Conservation (phyloP, 2,329 filamentous ascomycete species). For the Fusarium redolens region DNA sequence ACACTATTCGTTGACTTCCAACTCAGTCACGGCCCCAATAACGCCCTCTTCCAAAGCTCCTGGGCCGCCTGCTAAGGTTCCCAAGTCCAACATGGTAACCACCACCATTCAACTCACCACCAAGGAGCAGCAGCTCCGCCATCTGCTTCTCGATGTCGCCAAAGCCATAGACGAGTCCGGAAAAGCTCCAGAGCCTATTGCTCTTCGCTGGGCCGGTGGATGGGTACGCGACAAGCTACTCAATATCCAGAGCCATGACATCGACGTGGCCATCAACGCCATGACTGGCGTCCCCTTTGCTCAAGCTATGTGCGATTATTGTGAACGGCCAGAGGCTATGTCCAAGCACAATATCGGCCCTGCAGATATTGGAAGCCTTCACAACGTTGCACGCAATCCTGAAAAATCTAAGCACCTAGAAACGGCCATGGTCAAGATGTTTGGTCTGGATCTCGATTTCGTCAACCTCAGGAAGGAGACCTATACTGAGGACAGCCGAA, state of each 20-base stretch:
- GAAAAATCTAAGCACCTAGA: constrained; percentile 97
- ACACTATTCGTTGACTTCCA: constrained; percentile 9
- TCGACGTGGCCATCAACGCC: constrained; percentile 85
- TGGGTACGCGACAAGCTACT: constrained; percentile 91
- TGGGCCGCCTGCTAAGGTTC: background rate
- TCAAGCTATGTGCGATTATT: constrained; percentile 74
- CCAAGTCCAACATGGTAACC: constrained; percentile 32
- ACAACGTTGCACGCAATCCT: constrained; percentile 92
- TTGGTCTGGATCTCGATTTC: constrained; percentile 90
- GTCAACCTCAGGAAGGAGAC: constrained; percentile 95
- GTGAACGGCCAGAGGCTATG: constrained; percentile 68
- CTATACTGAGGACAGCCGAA: constrained; percentile 88
- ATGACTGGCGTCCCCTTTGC: constrained; percentile 86
- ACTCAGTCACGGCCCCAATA: background rate
- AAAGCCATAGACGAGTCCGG: constrained; percentile 64
- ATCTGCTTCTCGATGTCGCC: constrained; percentile 86
- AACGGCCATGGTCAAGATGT: constrained; percentile 86
- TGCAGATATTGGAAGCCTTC: constrained; percentile 77
- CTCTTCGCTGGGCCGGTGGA: constrained; percentile 83
- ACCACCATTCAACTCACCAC: constrained; percentile 68
- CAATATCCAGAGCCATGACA: constrained; percentile 78
- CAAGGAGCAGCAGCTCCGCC: constrained; percentile 77
- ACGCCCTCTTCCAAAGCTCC: background rate
- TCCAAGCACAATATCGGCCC: constrained; percentile 68
- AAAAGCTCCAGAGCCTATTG: constrained; percentile 64